Evolutionary conservation across 345 rosid species (phyloP).

Genomic region (Ceriops decandra): DNA sequence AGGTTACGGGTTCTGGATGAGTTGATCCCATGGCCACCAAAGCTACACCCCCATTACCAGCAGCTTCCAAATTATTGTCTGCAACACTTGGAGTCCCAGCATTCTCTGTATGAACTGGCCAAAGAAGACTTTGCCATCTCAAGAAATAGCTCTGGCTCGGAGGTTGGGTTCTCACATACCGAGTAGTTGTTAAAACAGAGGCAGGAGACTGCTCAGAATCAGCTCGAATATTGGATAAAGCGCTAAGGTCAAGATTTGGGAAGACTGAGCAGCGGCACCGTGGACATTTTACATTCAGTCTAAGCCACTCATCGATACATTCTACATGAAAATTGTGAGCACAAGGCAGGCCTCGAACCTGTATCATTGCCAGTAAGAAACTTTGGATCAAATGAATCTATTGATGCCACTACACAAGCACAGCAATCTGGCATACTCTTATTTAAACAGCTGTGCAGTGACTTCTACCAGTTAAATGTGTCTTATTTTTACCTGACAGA

Average conservation of each 20-base stretch:
- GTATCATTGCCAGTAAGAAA: conserved; percentile 26
- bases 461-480: neutral
- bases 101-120: conserved; percentile 57
- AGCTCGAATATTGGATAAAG: conserved; percentile 70
- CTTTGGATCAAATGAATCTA: neutral
- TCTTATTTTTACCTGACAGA: neutral
- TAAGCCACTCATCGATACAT: conserved; percentile 95
- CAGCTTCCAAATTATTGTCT: conserved; percentile 34
- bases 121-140: conserved; percentile 60
- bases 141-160: conserved; percentile 68
- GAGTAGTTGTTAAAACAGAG: conserved; percentile 35
- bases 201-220: conserved; percentile 59
- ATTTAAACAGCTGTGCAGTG: neutral
- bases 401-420: neutral
- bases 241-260: conserved; percentile 95
- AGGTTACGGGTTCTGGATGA: neutral
- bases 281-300: conserved; percentile 93
- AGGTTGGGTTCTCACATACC: conserved; percentile 57
- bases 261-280: conserved; percentile 93
- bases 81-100: conserved; percentile 22
- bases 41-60: conserved; percentile 26
- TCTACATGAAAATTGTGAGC: conserved; percentile 98
- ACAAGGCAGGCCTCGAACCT: conserved; percentile 99
- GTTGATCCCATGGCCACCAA: conserved; percentile 1
- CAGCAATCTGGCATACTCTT: neutral